These are phyloP conservation scores for Argentina anserina DNA, from an alignment of 306 rosid species.

Conservation along the genomic window DNA sequence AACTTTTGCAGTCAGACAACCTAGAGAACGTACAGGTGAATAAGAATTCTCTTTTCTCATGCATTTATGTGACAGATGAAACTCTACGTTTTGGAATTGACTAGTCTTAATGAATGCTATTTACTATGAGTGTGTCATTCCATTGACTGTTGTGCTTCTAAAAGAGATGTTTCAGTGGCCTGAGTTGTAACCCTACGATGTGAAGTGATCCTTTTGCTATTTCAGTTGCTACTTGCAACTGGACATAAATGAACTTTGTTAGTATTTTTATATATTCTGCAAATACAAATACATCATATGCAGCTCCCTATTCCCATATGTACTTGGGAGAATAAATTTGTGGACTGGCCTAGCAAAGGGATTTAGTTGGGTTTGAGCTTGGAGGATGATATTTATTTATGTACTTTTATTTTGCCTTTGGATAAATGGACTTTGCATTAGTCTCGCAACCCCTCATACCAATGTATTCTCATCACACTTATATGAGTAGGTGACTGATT, in stretches of 20 bases:
- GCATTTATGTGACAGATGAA: background rate
- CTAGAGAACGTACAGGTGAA: slow-evolving; percentile 92
- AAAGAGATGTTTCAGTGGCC: background rate
- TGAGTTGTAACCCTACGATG: background rate
- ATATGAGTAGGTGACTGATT: background rate
- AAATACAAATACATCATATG: background rate
- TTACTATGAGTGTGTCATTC: background rate
- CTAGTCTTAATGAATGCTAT: background rate
- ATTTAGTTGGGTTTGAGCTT: background rate
- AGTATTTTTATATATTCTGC: background rate
- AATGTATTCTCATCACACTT: background rate
- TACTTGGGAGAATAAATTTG: background rate
- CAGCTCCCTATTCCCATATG: background rate
- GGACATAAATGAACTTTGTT: too few relatives aligned
- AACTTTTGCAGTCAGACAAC: slow-evolving; percentile 68
- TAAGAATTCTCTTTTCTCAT: slow-evolving; percentile 21
- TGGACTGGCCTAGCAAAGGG: background rate
- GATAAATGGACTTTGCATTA: background rate
- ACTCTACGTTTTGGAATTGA: background rate
- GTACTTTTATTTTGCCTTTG: background rate
- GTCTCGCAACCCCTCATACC: background rate
- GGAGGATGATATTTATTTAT: background rate
- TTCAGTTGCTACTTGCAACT: background rate
- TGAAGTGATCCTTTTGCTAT: background rate
- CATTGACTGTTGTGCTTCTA: slow-evolving; percentile 5